phyloP scores from a whole-genome alignment of 2,329 filamentous ascomycete genomes.

The Ascocoryne sarcoides region DNA sequence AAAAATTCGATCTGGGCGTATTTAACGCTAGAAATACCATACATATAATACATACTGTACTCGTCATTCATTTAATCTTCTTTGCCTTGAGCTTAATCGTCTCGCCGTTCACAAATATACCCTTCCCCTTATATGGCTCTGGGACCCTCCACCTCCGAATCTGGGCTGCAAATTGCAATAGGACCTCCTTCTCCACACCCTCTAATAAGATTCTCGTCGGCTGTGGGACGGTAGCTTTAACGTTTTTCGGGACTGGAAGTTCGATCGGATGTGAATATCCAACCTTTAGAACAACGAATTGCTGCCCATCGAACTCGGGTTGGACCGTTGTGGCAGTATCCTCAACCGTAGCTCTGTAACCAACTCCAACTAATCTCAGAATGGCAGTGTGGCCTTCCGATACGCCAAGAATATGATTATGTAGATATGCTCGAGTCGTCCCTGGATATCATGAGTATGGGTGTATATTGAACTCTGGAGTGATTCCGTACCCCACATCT shows the following conservation, averaged over 20 bases:
- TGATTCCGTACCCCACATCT: constrained; percentile 76
- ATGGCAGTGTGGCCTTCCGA: constrained; percentile 95
- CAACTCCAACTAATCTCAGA: constrained; percentile 85
- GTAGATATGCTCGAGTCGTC: constrained; percentile 80
- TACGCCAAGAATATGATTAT: constrained; percentile 86
- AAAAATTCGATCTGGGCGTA: neutral
- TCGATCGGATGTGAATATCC: constrained; percentile 96
- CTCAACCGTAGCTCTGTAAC: constrained; percentile 86
- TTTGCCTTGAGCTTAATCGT: constrained; percentile 98
- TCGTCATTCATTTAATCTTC: constrained; percentile 69
- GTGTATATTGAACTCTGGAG: neutral
- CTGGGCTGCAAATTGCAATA: constrained; percentile 85
- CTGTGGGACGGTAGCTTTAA: constrained; percentile 80
- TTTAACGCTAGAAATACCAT: constrained; percentile 11
- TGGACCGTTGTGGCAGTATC: constrained; percentile 57
- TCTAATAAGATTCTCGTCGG: constrained; percentile 88
- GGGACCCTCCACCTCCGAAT: constrained; percentile 84
- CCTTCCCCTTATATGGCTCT: constrained; percentile 99
- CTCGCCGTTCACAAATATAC: constrained; percentile 95
- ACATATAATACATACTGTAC: constrained; percentile 19
- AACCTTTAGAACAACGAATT: constrained; percentile 88
- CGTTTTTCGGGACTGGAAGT: constrained; percentile 69
- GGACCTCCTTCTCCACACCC: constrained; percentile 73
- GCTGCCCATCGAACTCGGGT: constrained; percentile 68
- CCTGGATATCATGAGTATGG: constrained; percentile 41